Evolutionary conservation across 176 grass and related monocot species (phyloP), one percentile per base, ranked within the genome.

Genomic region (Carex myosuroides): DNA sequence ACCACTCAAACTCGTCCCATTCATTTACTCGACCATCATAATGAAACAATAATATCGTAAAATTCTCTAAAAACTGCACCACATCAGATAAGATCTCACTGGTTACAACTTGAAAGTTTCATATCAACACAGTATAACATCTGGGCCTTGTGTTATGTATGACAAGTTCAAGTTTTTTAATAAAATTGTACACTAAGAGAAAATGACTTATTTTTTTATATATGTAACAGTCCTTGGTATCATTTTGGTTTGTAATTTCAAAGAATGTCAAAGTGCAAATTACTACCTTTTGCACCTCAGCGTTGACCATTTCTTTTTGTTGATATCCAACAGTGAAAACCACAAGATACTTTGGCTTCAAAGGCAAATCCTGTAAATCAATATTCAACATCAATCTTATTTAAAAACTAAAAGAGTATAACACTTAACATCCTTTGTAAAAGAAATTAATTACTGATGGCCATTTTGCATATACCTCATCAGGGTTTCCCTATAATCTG

Each of bases 281-380:
- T 39, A 2, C 1, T 87, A 97, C 94, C 90, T 94, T 97, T 84
- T 94, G 88, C 12, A 97, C 90, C 65, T 85, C 88, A 62, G 83
- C 93, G 12, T 97, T 90, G 86, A 97, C 93, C 79, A 89, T 92
- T 2, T 89, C 89, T 92, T 97, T 97, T 90, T 97, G 94, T 33
- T 87, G 65, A 89, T 94, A 89, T 84, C 94, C 94, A 83, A 92
- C 91, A 33, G 94, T 97, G 60, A 97, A 97, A 70, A 90, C 92
- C 83, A 90, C 94, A 83, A 94, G 94, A 84, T 97, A 97, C 81
- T 92, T 97, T 3, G 86, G 88, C 84, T 89, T 93, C 59, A 90
- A 86, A 21, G 85, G 87, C 70, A 94, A 85, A 24, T 97, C 94
- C 94, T 97, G 87, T 6, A 13, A 61, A 84, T 89, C 64, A 11